Percentiles rank a stretch among this genome's conserved stretches.
Conservation (phyloP, 202 grass and related monocot species). For the Zoysia matrella region DNA sequence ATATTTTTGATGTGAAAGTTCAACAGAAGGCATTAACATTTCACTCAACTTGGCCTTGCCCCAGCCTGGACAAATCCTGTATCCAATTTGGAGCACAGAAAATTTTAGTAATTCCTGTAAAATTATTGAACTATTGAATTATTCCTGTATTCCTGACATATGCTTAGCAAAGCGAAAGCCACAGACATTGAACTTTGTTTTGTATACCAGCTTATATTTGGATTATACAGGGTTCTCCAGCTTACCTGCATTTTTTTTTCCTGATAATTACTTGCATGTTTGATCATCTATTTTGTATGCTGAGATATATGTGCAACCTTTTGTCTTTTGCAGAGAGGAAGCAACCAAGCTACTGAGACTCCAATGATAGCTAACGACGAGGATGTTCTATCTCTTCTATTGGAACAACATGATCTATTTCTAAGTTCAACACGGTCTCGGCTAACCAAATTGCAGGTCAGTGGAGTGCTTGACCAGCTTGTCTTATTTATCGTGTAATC, state of each 20-base stretch:
- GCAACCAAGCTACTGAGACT: slow-evolving; percentile 63
- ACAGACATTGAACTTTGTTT: slow-evolving; percentile 6
- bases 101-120: slow-evolving; percentile 2
- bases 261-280: not conserved
- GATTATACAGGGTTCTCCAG: not conserved
- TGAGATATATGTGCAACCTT: slow-evolving; percentile 33
- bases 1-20: slow-evolving; percentile 17
- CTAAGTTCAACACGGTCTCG: slow-evolving; percentile 67
- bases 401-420: slow-evolving; percentile 84
- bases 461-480: slow-evolving; percentile 8
- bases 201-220: not conserved
- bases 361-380: slow-evolving; percentile 61
- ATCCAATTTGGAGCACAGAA: not conserved
- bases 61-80: not conserved
- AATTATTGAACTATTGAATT: not conserved
- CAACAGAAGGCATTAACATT: not conserved
- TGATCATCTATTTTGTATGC: slow-evolving; percentile 9
- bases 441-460: slow-evolving; percentile 90
- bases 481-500: not conserved
- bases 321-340: slow-evolving; percentile 62
- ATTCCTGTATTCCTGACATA: not conserved
- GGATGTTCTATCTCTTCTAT: slow-evolving; percentile 74
- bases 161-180: not conserved
- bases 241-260: not conserved
- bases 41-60: slow-evolving; percentile 4